Evolutionary conservation across 371 early-diverging fungal species (phyloP), one percentile per base, ranked within the genome.

Genomic region (Zychaea mexicana): DNA sequence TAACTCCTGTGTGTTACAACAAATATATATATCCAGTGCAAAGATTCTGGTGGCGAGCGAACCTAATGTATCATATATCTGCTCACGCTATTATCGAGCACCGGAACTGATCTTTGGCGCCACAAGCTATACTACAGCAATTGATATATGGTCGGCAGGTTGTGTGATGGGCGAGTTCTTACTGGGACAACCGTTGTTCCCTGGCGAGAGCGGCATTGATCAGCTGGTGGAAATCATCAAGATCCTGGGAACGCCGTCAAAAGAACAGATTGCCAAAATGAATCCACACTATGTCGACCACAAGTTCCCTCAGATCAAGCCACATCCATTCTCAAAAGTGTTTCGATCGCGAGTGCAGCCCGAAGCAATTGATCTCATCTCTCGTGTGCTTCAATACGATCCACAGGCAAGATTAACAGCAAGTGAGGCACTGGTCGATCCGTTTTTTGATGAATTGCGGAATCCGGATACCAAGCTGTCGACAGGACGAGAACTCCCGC

Each of bases 191-290:
- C 98, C 98, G 5, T 75, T 99, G 30, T 99, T 98, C 87, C 94
- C 97, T 8, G 99, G 99, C 24, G 97, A 98, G 74, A 94, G 95
- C 57, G 97, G 97, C 60, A 96, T 98, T 49, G 99, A 99, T 76
- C 99, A 99, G 77, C 83, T 99, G 33, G 97, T 98, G 21, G 97
- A 98, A 79, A 99, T 99, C 73, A 98, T 98, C 85, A 96, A 96
- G 79, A 92, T 97, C 17, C 86, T 99, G 28, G 99, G 99, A 39
- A 98, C 98, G 6, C 99, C 99, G 12, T 90, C 94, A 26, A 89
- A 91, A 65, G 96, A 96, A 66, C 95, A 96, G 76, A 95, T 96
- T 69, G 85, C 90, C 66, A 84, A 90, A 30, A 96, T 96, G 95
- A 96, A 97, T 78, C 92, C 92, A 49, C 92, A 92, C 81, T 96